These are phyloP conservation scores for Colletotrichum sp. DNA, from an alignment of 2,329 filamentous ascomycete genomes.

Conservation along the genomic window DNA sequence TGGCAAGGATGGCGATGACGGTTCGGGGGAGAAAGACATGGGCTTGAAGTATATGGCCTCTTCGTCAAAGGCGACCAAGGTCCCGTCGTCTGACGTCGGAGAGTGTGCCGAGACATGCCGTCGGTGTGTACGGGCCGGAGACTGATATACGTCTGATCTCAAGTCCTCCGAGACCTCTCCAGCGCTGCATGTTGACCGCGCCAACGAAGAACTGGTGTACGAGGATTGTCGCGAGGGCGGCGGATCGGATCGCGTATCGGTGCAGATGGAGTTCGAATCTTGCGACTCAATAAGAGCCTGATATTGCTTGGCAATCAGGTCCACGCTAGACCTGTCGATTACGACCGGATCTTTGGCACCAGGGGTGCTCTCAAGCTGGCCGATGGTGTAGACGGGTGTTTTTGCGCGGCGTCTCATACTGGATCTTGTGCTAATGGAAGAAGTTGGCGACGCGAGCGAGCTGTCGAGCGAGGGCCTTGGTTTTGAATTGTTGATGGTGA, in stretches of 20 bases:
- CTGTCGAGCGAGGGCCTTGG: conserved; percentile 21
- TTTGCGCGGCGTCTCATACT: conserved; percentile 52
- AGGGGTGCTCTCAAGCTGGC: conserved; percentile 48
- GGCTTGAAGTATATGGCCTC: conserved; percentile 53
- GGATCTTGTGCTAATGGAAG: conserved; percentile 25
- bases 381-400: conserved; percentile 54
- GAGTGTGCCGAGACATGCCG: conserved; percentile 27
- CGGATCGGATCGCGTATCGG: conserved; percentile 31
- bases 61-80: conserved; percentile 51
- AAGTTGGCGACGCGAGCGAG: conserved; percentile 19
- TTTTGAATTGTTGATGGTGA: conserved; percentile 31
- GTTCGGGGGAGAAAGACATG: conserved; percentile 41
- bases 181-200: background rate
- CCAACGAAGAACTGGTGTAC: background rate
- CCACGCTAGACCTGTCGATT: conserved; percentile 45
- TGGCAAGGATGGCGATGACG: conserved; percentile 31
- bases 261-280: conserved; percentile 36
- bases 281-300: conserved; percentile 48
- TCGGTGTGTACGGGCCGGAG: background rate
- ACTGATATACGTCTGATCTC: background rate
- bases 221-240: conserved; percentile 17
- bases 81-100: conserved; percentile 48
- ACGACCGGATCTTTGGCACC: conserved; percentile 25
- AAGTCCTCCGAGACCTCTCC: background rate
- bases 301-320: conserved; percentile 58